Conservation (phyloP, 805 yeast genomes). For the Pichia exigua region DNA sequence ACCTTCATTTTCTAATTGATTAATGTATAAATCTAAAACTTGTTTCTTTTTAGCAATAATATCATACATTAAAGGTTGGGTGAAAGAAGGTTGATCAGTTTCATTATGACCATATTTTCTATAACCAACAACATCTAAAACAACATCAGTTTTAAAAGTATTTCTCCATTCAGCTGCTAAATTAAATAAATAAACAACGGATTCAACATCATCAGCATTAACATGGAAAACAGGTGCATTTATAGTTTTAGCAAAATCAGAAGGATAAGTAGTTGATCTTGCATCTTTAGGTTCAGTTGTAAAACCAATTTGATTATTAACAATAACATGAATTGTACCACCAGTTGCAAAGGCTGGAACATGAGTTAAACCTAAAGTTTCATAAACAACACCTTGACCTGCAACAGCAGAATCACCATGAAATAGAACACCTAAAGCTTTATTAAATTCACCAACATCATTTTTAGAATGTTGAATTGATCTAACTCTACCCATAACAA, state of each 20-base stretch:
- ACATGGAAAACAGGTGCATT: constrained; percentile 99
- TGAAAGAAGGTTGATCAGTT: constrained; percentile 98
- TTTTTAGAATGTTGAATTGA: constrained; percentile 88
- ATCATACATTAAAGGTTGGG: constrained; percentile 97
- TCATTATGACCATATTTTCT: constrained; percentile 99
- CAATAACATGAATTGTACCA: constrained; percentile 94
- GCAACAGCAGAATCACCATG: constrained; percentile 99
- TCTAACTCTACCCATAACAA: constrained; percentile 95
- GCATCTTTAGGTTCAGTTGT: constrained; percentile 98
- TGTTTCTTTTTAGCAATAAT: constrained; percentile 83
- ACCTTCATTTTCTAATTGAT: constrained; percentile 75
- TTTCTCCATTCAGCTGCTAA: constrained; percentile 99
- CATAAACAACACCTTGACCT: constrained; percentile 98
- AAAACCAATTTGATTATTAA: constrained; percentile 98
- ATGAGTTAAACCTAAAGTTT: constrained; percentile 90
- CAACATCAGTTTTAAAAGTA: constrained; percentile 91
- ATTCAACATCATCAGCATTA: constrained; percentile 96
- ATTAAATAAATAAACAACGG: constrained; percentile 82
- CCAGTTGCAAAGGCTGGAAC: constrained; percentile 96
- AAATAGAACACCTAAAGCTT: constrained; percentile 85
- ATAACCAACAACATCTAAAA: constrained; percentile 96
- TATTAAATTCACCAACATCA: constrained; percentile 73
- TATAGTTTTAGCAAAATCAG: constrained; percentile 93
- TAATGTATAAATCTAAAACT: constrained; percentile 79
- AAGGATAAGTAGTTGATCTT: constrained; percentile 96